Percentiles rank a stretch among this genome's conserved stretches.
These are phyloP conservation scores for Clonostachys rhizophaga DNA, from an alignment of 2,329 filamentous ascomycete genomes.

Conservation along the genomic window DNA sequence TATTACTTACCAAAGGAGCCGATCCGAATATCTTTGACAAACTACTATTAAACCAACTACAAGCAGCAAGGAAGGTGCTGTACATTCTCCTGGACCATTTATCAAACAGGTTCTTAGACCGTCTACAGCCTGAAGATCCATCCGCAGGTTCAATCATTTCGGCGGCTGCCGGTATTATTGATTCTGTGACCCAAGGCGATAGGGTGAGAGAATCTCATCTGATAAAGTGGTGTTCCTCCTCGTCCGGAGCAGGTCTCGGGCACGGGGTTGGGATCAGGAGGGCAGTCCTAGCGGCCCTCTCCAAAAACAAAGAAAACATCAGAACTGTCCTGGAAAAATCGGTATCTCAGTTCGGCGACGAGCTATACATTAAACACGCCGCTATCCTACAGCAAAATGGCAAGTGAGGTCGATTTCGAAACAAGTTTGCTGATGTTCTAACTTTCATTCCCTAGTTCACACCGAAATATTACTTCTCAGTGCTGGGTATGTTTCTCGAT, in stretches of 20 bases:
- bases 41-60: slow-evolving; percentile 19
- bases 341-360: slow-evolving; percentile 74
- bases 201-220: slow-evolving; percentile 47
- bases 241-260: slow-evolving; percentile 61
- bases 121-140: slow-evolving; percentile 20
- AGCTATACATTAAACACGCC: slow-evolving; percentile 80
- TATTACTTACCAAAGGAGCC: slow-evolving; percentile 24
- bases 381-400: slow-evolving; percentile 87
- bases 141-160: slow-evolving; percentile 36
- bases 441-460: slow-evolving; percentile 52
- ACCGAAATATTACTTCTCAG: slow-evolving; percentile 74
- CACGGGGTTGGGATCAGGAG: slow-evolving; percentile 62
- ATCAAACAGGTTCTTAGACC: slow-evolving; percentile 36
- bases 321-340: slow-evolving; percentile 60
- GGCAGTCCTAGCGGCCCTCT: slow-evolving; percentile 56
- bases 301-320: slow-evolving; percentile 44
- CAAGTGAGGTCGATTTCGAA: slow-evolving; percentile 24
- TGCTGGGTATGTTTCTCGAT: slow-evolving; percentile 70
- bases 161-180: slow-evolving; percentile 54
- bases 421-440: not conserved
- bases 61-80: slow-evolving; percentile 15
- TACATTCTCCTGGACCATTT: slow-evolving; percentile 29
- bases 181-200: slow-evolving; percentile 39
- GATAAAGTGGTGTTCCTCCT: slow-evolving; percentile 59
- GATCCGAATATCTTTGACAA: slow-evolving; percentile 15